Evolutionary conservation across 1,284 basidiomycete species (phyloP).

Genomic region (Somion occarium): DNA sequence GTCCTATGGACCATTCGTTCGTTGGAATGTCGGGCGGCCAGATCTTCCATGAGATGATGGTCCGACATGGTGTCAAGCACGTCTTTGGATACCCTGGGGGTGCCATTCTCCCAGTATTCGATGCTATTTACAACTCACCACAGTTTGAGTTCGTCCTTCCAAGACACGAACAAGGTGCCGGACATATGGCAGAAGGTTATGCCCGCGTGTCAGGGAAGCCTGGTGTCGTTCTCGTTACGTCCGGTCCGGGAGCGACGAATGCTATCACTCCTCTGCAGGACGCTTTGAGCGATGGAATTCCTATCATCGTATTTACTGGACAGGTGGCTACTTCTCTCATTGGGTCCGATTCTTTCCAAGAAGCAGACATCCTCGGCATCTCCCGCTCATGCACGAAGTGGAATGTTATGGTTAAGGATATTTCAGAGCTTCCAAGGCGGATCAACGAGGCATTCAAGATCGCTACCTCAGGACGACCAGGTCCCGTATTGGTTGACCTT

Average conservation of each 20-base stretch:
- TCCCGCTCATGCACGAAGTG: slow-evolving; percentile 97
- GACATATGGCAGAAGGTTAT: slow-evolving; percentile 99
- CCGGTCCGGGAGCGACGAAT: slow-evolving; percentile 97
- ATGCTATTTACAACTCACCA: slow-evolving; percentile 96
- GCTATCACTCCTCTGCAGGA: slow-evolving; percentile 98
- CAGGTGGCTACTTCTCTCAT: slow-evolving; percentile 99
- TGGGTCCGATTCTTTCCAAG: slow-evolving; percentile 97
- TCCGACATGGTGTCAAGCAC: slow-evolving; percentile 93
- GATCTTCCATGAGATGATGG: slow-evolving; percentile 99
- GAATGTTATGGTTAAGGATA: slow-evolving; percentile 99
- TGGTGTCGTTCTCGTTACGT: slow-evolving; percentile 96
- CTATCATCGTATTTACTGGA: slow-evolving; percentile 93
- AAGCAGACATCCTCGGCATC: slow-evolving; percentile 96
- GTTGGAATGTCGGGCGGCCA: slow-evolving; percentile 94
- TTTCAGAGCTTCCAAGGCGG: slow-evolving; percentile 88
- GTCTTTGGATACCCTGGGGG: slow-evolving; percentile 98
- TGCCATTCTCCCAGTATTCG: slow-evolving; percentile 97
- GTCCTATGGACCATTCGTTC: slow-evolving; percentile 72
- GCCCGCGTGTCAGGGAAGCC: slow-evolving; percentile 97
- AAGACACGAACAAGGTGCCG: slow-evolving; percentile 95
- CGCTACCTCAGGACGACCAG: slow-evolving; percentile 93
- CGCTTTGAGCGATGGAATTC: slow-evolving; percentile 91
- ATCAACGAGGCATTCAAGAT: slow-evolving; percentile 99
- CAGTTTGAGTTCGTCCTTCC: slow-evolving; percentile 97
- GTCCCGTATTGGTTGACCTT: slow-evolving; percentile 95